Conservation (phyloP, 495 filamentous ascomycete genomes). For the Aspergillus saccharolyticus region DNA sequence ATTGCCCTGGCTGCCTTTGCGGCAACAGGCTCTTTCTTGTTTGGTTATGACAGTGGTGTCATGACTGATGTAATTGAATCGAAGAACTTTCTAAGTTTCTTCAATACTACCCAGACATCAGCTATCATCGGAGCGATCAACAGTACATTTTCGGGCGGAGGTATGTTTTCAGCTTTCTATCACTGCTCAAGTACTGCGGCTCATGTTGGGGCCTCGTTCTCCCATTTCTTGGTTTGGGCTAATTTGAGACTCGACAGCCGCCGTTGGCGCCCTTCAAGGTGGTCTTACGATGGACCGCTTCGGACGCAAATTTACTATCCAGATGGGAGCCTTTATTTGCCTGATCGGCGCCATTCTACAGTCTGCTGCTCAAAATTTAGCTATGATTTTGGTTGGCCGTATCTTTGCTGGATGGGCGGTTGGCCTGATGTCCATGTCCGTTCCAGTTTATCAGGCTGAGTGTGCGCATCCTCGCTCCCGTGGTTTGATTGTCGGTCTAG, state of each 20-base stretch:
- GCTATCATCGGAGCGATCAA: slow-evolving; percentile 53
- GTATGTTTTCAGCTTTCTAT: slow-evolving; percentile 15
- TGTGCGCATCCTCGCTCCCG: slow-evolving; percentile 47
- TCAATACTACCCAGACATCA: slow-evolving; percentile 44
- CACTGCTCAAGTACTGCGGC: not conserved
- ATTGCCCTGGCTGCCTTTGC: slow-evolving; percentile 41
- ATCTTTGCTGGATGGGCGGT: slow-evolving; percentile 60
- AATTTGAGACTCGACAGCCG: slow-evolving; percentile 17
- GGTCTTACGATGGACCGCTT: slow-evolving; percentile 39
- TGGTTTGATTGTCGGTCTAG: slow-evolving; percentile 53
- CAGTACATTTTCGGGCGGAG: slow-evolving; percentile 52
- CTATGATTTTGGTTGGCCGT: slow-evolving; percentile 57
- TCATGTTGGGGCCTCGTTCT: not conserved
- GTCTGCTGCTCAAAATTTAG: slow-evolving; percentile 45
- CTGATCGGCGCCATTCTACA: slow-evolving; percentile 53
- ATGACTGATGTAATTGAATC: slow-evolving; percentile 53
- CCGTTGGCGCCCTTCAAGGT: slow-evolving; percentile 33
- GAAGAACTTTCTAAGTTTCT: slow-evolving; percentile 42
- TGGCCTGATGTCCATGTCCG: slow-evolving; percentile 53
- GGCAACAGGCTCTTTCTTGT: slow-evolving; percentile 47
- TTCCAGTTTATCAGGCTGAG: slow-evolving; percentile 56
- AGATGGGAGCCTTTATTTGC: slow-evolving; percentile 51
- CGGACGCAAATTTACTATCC: slow-evolving; percentile 51
- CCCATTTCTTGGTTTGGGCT: not conserved
- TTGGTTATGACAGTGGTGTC: slow-evolving; percentile 53